Evolutionary conservation across 108 stramenopile genomes (phyloP).

Genomic region (Skeletonema grethae): DNA sequence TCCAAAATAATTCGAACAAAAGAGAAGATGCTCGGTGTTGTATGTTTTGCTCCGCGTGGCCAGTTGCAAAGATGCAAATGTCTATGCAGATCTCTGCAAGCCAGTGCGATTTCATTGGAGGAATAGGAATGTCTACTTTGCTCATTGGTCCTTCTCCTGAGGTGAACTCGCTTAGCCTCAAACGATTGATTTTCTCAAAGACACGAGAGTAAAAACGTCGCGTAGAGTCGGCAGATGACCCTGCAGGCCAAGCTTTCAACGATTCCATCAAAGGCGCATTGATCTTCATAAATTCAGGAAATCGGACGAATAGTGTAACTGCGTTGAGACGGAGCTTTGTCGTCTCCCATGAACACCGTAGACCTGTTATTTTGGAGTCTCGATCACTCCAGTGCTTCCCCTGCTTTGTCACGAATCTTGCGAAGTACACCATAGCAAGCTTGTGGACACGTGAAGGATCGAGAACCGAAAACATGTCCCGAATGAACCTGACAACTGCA

Average conservation of each 20-base stretch:
- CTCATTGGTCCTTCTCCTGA: constrained; percentile 41
- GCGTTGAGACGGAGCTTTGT: constrained; percentile 82
- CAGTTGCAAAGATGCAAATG: constrained; percentile 78
- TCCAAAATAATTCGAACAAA: constrained; percentile 84
- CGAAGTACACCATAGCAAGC: constrained; percentile 71
- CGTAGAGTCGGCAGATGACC: constrained; percentile 31
- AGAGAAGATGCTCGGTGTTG: constrained; percentile 81
- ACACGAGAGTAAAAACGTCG: constrained; percentile 61
- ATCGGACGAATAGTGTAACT: constrained; percentile 78
- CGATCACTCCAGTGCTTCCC: constrained; percentile 77
- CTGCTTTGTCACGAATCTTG: constrained; percentile 71
- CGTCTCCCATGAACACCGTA: constrained; percentile 85
- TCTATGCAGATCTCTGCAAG: constrained; percentile 78
- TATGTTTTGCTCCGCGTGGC: constrained; percentile 79
- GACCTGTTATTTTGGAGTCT: constrained; percentile 75
- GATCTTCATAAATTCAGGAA: constrained; percentile 76
- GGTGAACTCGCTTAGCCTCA: constrained; percentile 52
- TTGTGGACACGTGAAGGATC: constrained; percentile 70
- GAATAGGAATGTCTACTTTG: constrained; percentile 37
- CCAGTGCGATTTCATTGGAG: constrained; percentile 77
- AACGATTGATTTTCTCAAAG: constrained; percentile 51
- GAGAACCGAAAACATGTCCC: constrained; percentile 82
- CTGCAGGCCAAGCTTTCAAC: constrained; percentile 52
- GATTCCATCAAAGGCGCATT: constrained; percentile 74
- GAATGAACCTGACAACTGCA: constrained; percentile 75